phyloP scores from a whole-genome alignment of 306 rosid species.

The Carpinus viminea region DNA sequence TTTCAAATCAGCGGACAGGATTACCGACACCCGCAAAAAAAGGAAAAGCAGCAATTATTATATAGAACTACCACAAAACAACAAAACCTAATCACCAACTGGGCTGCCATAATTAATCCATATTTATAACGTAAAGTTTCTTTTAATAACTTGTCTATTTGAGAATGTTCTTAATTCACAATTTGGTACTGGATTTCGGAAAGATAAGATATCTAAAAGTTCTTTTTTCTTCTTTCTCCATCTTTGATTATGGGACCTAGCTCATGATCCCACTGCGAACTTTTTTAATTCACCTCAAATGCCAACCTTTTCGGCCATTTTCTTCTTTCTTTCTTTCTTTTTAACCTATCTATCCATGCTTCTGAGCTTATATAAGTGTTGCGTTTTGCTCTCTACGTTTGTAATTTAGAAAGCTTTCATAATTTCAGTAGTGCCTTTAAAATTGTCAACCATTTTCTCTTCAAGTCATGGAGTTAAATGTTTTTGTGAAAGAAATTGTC shows the following conservation, averaged over 20 bases:
- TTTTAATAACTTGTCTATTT: not conserved
- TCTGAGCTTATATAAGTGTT: slow-evolving; percentile 22
- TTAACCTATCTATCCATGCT: not conserved
- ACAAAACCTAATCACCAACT: slow-evolving; percentile 14
- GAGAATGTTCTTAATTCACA: not conserved
- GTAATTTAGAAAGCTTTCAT: slow-evolving; percentile 20
- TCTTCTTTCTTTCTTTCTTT: too few relatives aligned
- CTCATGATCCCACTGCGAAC: slow-evolving; percentile 8
- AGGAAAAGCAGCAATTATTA: not conserved
- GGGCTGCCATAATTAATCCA: slow-evolving; percentile 15
- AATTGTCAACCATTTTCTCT: not conserved
- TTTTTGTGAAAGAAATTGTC: slow-evolving; percentile 27
- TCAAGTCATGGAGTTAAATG: slow-evolving; percentile 20
- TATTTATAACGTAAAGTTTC: slow-evolving; percentile 17
- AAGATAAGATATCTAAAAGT: too few relatives aligned
- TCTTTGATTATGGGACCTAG: not conserved
- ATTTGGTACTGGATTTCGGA: slow-evolving; percentile 15
- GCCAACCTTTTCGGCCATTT: too few relatives aligned
- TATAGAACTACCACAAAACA: not conserved
- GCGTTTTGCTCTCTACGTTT: slow-evolving; percentile 21
- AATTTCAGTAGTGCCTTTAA: slow-evolving; percentile 7
- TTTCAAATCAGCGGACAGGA: slow-evolving; percentile 17
- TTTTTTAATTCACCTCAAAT: not conserved
- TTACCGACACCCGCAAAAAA: slow-evolving; percentile 21
- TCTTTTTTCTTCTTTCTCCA: not conserved